Percentiles rank a stretch among this genome's conserved stretches.
phyloP scores from a whole-genome alignment of 148 eudicot genomes.

The Cornus florida region DNA sequence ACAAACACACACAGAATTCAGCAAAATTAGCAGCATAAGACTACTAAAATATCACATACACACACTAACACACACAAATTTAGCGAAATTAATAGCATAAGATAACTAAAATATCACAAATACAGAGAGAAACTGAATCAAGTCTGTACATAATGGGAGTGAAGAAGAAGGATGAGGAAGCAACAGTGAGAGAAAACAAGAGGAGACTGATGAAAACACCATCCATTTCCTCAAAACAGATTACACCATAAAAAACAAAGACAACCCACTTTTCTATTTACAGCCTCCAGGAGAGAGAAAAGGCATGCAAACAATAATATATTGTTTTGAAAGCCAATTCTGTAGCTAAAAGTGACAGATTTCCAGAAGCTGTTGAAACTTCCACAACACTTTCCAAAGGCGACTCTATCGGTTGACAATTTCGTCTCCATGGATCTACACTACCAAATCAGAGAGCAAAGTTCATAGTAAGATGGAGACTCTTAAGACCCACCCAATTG shows the following conservation, averaged over 20 bases:
- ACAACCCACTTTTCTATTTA: not conserved
- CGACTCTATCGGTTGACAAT: slow-evolving; percentile 12
- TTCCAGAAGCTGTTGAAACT: slow-evolving; percentile 9
- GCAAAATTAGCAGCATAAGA: too few species aligned
- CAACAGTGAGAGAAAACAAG: slow-evolving; percentile 32
- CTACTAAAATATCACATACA: not conserved
- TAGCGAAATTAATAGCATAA: not conserved
- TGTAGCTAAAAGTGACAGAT: not conserved
- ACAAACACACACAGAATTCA: not conserved
- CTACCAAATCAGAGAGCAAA: not conserved
- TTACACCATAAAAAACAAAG: not conserved
- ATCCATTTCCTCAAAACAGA: not conserved
- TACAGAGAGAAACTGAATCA: slow-evolving; percentile 49
- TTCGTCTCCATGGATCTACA: not conserved
- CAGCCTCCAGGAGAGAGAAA: not conserved
- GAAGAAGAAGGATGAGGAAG: slow-evolving; percentile 41
- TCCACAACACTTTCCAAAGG: slow-evolving; percentile 6
- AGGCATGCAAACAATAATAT: not conserved
- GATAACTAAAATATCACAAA: not conserved
- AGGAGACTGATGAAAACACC: slow-evolving; percentile 1
- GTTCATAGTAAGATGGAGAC: not conserved
- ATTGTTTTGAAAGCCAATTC: too few species aligned
- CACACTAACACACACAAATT: too few species aligned
- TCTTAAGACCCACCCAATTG: not conserved
- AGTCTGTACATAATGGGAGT: slow-evolving; percentile 72